Percentiles rank a stretch among this genome's conserved stretches.
phyloP scores from a whole-genome alignment of 1,284 basidiomycete genomes.

The Vanrija pseudolonga region DNA sequence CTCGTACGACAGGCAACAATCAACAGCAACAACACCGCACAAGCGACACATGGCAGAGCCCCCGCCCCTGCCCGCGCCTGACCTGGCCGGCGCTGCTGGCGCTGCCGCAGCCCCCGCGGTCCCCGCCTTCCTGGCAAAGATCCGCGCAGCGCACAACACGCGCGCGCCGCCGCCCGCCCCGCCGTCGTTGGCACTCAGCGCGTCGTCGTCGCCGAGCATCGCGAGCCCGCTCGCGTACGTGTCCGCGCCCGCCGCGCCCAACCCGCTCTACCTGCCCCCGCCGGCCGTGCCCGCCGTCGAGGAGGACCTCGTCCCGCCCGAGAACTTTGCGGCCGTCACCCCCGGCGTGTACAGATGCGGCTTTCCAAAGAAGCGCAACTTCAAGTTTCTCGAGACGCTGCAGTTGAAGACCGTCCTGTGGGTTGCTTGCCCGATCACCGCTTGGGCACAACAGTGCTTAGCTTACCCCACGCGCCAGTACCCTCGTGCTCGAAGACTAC shows the following conservation, averaged over 20 bases:
- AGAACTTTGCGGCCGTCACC: slow-evolving; percentile 47
- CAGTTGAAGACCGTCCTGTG: slow-evolving; percentile 56
- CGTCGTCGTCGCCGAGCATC: neutral
- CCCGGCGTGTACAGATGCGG: slow-evolving; percentile 51
- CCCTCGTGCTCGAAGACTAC: slow-evolving; percentile 56
- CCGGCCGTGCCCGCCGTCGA: slow-evolving; percentile 38
- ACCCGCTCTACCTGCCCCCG: slow-evolving; percentile 44
- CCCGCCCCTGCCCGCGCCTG: neutral
- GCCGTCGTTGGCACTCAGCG: neutral
- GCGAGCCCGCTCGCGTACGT: neutral
- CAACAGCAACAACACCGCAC: neutral
- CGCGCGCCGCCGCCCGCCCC: neutral
- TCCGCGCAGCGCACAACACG: slow-evolving; percentile 7
- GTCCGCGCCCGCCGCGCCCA: neutral
- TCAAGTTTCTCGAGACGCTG: slow-evolving; percentile 54
- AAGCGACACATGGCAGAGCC: neutral
- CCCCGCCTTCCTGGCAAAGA: slow-evolving; percentile 28
- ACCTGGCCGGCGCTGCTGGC: no score
- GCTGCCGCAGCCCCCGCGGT: no score
- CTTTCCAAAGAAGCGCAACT: slow-evolving; percentile 56
- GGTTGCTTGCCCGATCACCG: no score
- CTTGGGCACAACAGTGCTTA: neutral
- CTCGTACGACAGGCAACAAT: neutral
- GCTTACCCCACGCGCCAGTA: slow-evolving; percentile 27
- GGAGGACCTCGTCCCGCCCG: slow-evolving; percentile 46